Evolutionary conservation across 306 rosid species (phyloP), one percentile per base, ranked within the genome.

Genomic region (Cotoneaster glaucophyllus): DNA sequence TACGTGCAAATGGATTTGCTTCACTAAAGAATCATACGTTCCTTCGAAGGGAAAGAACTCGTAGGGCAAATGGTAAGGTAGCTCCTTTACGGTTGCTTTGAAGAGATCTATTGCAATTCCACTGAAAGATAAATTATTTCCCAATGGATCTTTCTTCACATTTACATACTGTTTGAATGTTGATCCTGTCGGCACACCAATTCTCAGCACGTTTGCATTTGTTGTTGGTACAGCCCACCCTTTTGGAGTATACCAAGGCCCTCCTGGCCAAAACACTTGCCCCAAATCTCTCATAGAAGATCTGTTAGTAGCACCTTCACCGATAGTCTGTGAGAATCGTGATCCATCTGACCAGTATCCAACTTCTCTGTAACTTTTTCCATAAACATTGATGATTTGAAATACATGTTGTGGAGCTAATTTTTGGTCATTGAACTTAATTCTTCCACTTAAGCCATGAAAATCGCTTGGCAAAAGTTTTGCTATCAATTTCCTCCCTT

Each of bases 291-390:
- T 70, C 87, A 88, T 84, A 6, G 85, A 84, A 77, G 68, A 19
- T 9, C 6, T 25, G 61, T 65, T 19, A 62, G 53, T 19, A 24
- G 71, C 34, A 18, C 12, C 64, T 76, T 74, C 71, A 25, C 72
- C 61, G 56, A 53, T 34, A 11, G 44, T 29, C 11, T 15, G 1
- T 12, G 87, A 78, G 79, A 86, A 88, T 52, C 84, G 81, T 43
- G 31, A 24, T 73, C 64, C 78, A 39, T 86, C 71, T 53, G 85
- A 82, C 92, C 88, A 88, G 70, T 86, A 84, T 6, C 92, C 90
- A 18, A 86, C 77, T 63, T 84, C 85, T 62, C 48, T 82, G 25
- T 75, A 84, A 54, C 86, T 73, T 29, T 77, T 84, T 17, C 88
- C 90, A 2, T 75, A 25, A 72, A 86, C 87, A 80, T 86, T 86